Percentiles rank a stretch among this genome's conserved stretches.
These are phyloP conservation scores for Candida orba DNA, from an alignment of 805 yeast genomes.

Conservation along the genomic window DNA sequence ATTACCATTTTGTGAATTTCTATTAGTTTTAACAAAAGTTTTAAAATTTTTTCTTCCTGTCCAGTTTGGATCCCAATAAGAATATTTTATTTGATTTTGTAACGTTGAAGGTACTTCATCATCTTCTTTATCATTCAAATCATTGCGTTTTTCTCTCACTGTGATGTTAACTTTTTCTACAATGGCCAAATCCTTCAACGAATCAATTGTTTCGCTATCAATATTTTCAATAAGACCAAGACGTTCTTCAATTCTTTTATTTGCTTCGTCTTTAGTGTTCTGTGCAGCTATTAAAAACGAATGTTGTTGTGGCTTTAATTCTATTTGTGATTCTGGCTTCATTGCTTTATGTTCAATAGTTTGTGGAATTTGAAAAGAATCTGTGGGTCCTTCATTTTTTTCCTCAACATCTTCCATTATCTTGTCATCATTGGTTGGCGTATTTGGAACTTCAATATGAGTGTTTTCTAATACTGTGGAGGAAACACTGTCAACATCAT, in stretches of 20 bases:
- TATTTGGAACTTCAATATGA: not conserved
- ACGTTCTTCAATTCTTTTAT: slow-evolving; percentile 15
- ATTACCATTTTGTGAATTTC: slow-evolving; percentile 8
- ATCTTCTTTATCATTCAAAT: not conserved
- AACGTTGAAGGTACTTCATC: slow-evolving; percentile 1
- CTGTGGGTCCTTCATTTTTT: not conserved
- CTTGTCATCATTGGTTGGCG: not conserved
- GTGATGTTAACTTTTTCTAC: slow-evolving; percentile 24
- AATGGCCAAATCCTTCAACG: slow-evolving; percentile 28
- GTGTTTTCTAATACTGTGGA: not conserved
- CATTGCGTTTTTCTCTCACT: not conserved
- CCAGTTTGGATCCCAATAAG: slow-evolving; percentile 19
- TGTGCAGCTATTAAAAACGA: slow-evolving; percentile 16
- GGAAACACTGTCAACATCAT: not conserved
- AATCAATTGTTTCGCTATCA: slow-evolving; percentile 22
- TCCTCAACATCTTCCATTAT: not conserved
- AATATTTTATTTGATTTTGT: slow-evolving; percentile 4
- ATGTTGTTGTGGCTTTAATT: slow-evolving; percentile 1
- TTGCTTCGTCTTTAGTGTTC: slow-evolving; percentile 16
- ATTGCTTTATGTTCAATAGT: not conserved
- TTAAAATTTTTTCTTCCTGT: slow-evolving; percentile 33
- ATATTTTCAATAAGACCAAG: slow-evolving; percentile 8
- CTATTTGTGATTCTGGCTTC: not conserved
- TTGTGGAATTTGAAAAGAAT: not conserved
- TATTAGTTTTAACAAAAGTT: slow-evolving; percentile 28